Base-by-base conservation (phyloP, 164 flowering plant species). In the Kingdonia uniflora region DNA sequence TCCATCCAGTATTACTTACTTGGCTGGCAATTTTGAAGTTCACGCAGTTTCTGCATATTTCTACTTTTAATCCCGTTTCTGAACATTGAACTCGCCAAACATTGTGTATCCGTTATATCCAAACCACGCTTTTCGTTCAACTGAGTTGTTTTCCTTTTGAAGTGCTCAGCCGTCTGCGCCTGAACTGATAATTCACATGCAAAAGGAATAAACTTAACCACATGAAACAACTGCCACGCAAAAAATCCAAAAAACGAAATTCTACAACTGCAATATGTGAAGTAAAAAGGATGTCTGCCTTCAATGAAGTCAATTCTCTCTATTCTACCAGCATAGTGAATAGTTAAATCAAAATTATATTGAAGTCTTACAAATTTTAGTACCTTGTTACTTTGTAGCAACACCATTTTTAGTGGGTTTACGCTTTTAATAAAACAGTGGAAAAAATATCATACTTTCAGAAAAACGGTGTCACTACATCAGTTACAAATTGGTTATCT, bases 131-230 rank as follows among this genome's bases (percentile, higher is more conserved):
- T 47, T 40, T 48, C 43, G 65, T 46, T 58, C 48, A 49, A 59
- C 50, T 67, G 66, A 11, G 41, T 53, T 51, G 55, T 48, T 61
- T 69, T 88, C 69, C 52, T 71, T 49, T 64, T 71, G 69, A 79
- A 55, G 66, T 83, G 78, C 42, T 67, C 72, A 39, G 78, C 65
- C 33, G 91, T 67, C 74, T 80, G 84, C 6, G 74, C 87, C 75
- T 76, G 82, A 65, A 88, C 91, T 88, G 82, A 44, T 58, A 20
- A 8, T 51, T 50, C 53, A 56, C 16, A 46, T 29, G 25, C 2
- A 17, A 14, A 44, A 24, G 22, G 19, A 33, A 11, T n/a, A 24
- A 21, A 19, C 11, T 19, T 6, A 11, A 11, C 2, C 38, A 57
- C 11, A 15, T 12, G 7, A 40, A 23, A n/a, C 13, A 23, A 21